Evolutionary conservation across 345 rosid genomes (phyloP), one percentile per base, ranked within the genome.

Genomic region (Eucalyptus curtisii): DNA sequence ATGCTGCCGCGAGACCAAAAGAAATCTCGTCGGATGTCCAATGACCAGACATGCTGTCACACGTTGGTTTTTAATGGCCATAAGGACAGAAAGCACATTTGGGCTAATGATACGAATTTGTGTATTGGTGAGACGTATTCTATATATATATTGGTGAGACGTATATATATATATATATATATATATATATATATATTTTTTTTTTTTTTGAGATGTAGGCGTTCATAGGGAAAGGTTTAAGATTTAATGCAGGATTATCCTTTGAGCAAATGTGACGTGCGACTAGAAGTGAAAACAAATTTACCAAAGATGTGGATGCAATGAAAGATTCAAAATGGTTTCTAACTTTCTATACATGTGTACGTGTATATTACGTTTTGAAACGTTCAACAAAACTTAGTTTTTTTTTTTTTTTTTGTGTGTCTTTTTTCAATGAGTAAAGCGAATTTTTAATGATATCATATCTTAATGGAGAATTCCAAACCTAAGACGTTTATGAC

Each of bases 401-500:
- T 15, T 16, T 37, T 37, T 4, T 37, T 37, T 37, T 37, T 3
- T 37, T 50, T 49, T 49, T 59, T 59, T 59, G 0, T 13, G 6
- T 6, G 8, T 30, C 33, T 13, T 61, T 12, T 61, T 61, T 61
- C 4, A 3, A 30, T 13, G 33, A 30, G 68, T 61, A 0, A 13
- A 30, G 17, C 1, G 5, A 61, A 13, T 61, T 61, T 61, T 30
- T 61, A 30, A 13, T 61, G 71, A 4, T 30, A 6, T 9, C 0
- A 30, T 30, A 27, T 30, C 33, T 53, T 4, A 50, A 50, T 52
- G 10, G 4, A 1, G 10, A 19, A 52, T 19, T 0, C 4, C 1
- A 52, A 52, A 19, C 1, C 7, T n/a, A n/a, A n/a, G n/a, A 52
- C 0, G 4, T 19, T 52, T 19, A 52, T 52, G 2, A 52, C 0